Conservation (phyloP, 345 rosid species). For the Eucalyptus viminalis region DNA sequence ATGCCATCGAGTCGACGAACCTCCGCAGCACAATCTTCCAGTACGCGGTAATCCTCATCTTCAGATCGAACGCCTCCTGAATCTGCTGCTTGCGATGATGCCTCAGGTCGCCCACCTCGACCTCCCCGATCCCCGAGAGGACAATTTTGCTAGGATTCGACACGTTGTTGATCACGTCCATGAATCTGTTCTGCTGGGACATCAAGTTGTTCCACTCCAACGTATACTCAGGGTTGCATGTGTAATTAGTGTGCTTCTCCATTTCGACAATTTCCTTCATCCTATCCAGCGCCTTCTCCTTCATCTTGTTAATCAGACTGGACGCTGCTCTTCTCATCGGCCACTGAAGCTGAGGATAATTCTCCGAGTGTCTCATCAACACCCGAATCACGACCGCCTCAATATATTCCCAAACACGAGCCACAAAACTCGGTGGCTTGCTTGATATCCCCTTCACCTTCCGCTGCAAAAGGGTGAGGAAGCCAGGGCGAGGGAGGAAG, state of each 20-base stretch:
- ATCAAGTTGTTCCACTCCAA: conserved; percentile 4
- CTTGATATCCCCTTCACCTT: conserved; percentile 3
- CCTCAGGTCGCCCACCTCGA: not conserved
- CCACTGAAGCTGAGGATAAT: conserved; percentile 3
- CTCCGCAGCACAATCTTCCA: conserved; percentile 15
- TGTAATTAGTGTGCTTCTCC: conserved; percentile 24
- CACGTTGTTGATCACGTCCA: not conserved
- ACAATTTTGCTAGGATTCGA: no score
- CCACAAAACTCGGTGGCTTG: not conserved
- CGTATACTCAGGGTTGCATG: conserved; percentile 13
- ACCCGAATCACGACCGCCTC: not conserved
- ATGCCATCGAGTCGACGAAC: conserved; percentile 7
- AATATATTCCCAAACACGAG: conserved; percentile 5
- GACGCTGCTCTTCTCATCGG: conserved; percentile 1
- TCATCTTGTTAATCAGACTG: conserved; percentile 4
- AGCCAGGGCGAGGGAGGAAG: conserved; percentile 10
- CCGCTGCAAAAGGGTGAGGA: not conserved
- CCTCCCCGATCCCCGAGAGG: not conserved
- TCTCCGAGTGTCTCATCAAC: not conserved
- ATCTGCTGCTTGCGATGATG: not conserved
- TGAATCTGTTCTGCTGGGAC: not conserved
- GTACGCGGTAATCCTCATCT: conserved; percentile 8
- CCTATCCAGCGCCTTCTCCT: conserved; percentile 5
- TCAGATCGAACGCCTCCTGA: conserved; percentile 7
- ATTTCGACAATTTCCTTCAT: conserved; percentile 13